A percentile compares a stretch with the other conserved stretches of the same genome.
phyloP scores from a whole-genome alignment of 2,329 filamentous ascomycete genomes.

The Sordariomycetes sp. region DNA sequence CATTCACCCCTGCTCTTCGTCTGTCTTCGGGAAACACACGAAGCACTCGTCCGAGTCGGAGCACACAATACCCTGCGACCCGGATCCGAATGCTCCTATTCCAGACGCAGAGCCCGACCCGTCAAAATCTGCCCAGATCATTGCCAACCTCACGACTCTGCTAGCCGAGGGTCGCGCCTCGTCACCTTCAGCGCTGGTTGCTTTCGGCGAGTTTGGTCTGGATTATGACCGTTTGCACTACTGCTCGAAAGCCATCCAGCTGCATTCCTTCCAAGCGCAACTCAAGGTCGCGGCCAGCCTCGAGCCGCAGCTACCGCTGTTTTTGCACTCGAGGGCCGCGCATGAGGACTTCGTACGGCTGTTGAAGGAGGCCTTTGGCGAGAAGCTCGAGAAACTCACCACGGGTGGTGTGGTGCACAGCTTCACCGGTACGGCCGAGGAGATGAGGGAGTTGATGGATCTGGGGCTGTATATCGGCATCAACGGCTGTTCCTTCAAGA shows the following conservation, averaged over 20 bases:
- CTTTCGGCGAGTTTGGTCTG: slow-evolving; percentile 91
- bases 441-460: slow-evolving; percentile 72
- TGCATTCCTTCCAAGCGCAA: slow-evolving; percentile 78
- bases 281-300: slow-evolving; percentile 63
- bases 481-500: slow-evolving; percentile 96
- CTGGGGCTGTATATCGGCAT: slow-evolving; percentile 86
- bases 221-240: slow-evolving; percentile 91
- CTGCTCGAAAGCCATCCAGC: slow-evolving; percentile 68
- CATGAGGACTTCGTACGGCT: slow-evolving; percentile 74
- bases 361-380: slow-evolving; percentile 48
- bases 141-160: slow-evolving; percentile 54
- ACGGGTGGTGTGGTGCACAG: slow-evolving; percentile 83
- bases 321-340: slow-evolving; percentile 85
- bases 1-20: slow-evolving; percentile 84
- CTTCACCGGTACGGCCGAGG: slow-evolving; percentile 81
- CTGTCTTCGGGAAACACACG: slow-evolving; percentile 74
- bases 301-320: slow-evolving; percentile 73
- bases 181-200: slow-evolving; percentile 44
- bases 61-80: slow-evolving; percentile 43
- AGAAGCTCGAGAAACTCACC: slow-evolving; percentile 55
- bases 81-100: slow-evolving; percentile 36
- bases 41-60: too few species aligned
- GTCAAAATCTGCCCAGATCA: slow-evolving; percentile 34
- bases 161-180: slow-evolving; percentile 47
- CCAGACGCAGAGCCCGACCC: slow-evolving; percentile 35